These are phyloP conservation scores for Hypoxylon rickii DNA, from an alignment of 495 filamentous ascomycete genomes.

Conservation along the genomic window DNA sequence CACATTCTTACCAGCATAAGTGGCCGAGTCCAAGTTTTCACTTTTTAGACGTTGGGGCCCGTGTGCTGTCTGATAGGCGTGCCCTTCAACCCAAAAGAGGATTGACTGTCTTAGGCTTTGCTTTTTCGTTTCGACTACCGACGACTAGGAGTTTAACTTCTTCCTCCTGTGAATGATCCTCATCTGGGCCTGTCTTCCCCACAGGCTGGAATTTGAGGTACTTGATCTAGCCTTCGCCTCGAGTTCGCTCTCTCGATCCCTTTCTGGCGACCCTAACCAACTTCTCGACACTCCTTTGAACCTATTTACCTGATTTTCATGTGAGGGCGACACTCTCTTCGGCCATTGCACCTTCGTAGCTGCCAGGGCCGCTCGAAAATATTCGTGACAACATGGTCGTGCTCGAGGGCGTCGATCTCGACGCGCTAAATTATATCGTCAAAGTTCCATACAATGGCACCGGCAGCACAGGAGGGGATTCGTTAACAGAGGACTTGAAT, in stretches of 20 bases:
- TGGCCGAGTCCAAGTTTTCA: conserved; percentile 6
- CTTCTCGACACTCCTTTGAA: conserved; percentile 31
- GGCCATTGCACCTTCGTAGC: conserved; percentile 4
- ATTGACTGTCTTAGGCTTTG: conserved; percentile 29
- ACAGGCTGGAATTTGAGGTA: conserved; percentile 12
- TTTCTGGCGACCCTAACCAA: conserved; percentile 19
- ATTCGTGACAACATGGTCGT: conserved; percentile 38
- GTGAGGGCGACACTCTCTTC: conserved; percentile 7
- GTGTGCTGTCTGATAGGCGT: conserved; percentile 27
- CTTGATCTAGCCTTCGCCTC: conserved; percentile 29
- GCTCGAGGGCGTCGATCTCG: conserved; percentile 44
- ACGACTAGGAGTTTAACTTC: conserved; percentile 8
- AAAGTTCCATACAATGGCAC: conserved; percentile 68
- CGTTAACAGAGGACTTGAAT: conserved; percentile 74
- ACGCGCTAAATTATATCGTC: conserved; percentile 52
- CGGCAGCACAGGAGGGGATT: conserved; percentile 70
- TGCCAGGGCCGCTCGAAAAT: conserved; percentile 7
- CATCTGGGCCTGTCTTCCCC: conserved; percentile 7
- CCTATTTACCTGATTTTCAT: conserved; percentile 11
- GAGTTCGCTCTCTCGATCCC: background rate
- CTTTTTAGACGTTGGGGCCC: conserved; percentile 4
- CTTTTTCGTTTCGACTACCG: conserved; percentile 22
- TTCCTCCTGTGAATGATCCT: conserved; percentile 11
- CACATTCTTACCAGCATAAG: background rate
- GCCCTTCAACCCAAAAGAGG: conserved; percentile 18